phyloP scores from a whole-genome alignment of 257 asterid genomes.

The Mentha longifolia region DNA sequence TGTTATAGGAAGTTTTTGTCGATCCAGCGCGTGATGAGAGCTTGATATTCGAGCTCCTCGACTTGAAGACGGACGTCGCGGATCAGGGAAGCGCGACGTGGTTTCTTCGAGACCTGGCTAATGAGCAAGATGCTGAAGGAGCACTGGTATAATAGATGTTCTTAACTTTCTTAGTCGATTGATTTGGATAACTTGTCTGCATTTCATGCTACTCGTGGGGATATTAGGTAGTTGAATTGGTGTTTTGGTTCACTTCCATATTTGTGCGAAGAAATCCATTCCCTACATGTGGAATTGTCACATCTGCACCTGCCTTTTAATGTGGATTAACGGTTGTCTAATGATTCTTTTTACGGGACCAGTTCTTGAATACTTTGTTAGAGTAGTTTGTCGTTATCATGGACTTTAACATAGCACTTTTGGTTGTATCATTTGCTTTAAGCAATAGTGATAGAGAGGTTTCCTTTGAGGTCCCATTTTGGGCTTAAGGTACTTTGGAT shows the following conservation, averaged over 20 bases:
- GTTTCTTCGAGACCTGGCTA: constrained; percentile 95
- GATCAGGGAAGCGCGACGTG: constrained; percentile 88
- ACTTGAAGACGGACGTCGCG: constrained; percentile 73
- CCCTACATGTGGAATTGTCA: no score
- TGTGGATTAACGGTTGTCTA: background rate
- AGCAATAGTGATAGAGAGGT: no score
- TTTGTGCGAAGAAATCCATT: no score
- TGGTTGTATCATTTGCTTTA: constrained; percentile 8
- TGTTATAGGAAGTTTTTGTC: no score
- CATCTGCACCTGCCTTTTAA: no score
- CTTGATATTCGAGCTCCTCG: constrained; percentile 84
- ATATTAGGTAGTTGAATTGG: background rate
- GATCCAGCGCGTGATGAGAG: constrained; percentile 91
- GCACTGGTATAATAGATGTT: constrained; percentile 42
- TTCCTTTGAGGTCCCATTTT: background rate
- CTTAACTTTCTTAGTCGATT: background rate
- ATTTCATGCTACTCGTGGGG: constrained; percentile 4
- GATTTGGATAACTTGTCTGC: constrained; percentile 8
- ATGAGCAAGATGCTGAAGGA: constrained; percentile 92
- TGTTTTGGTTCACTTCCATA: background rate
- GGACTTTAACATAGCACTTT: background rate
- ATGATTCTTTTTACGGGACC: background rate
- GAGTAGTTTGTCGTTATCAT: constrained; percentile 3
- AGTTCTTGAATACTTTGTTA: no score
- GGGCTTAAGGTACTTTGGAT: background rate